A percentile compares a stretch with the other conserved stretches of the same genome.
Conservation (phyloP, 345 rosid species). For the Diplotaxis tenuifolia region DNA sequence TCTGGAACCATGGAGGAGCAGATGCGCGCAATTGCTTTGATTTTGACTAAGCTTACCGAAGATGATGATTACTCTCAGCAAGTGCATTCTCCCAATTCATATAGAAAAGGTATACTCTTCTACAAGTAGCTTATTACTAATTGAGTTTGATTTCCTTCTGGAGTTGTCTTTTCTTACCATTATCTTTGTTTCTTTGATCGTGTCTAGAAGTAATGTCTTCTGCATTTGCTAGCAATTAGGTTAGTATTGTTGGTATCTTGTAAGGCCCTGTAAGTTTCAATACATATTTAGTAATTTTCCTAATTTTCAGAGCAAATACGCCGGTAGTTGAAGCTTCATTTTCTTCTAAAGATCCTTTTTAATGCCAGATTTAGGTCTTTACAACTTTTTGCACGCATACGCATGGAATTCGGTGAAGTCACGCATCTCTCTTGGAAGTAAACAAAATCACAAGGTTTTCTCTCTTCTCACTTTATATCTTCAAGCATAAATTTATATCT, state of each 20-base stretch:
- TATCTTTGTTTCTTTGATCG: not conserved
- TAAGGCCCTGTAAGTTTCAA: not conserved
- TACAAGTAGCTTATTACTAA: not conserved
- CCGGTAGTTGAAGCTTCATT: not conserved
- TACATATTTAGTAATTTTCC: not conserved
- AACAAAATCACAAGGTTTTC: not conserved
- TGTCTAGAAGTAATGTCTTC: not conserved
- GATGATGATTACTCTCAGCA: not conserved
- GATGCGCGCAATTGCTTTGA: constrained; percentile 10
- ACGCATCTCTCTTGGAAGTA: not conserved
- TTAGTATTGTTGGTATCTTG: not conserved
- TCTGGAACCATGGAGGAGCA: constrained; percentile 15
- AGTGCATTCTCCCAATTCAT: not conserved
- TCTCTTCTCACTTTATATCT: not conserved
- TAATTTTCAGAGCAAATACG: not conserved
- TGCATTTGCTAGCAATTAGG: not conserved
- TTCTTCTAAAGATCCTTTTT: not conserved
- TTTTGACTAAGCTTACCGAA: constrained; percentile 1
- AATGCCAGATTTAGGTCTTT: not conserved
- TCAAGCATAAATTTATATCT: not conserved
- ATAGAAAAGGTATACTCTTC: not conserved
- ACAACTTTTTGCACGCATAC: not conserved
- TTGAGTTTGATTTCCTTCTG: not conserved
- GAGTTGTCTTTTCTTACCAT: not conserved
- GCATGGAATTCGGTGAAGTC: not conserved